Evolutionary conservation across 139 green algal species (phyloP), one percentile per base, ranked within the genome.

Genomic region (Desmodesmus armatus): DNA sequence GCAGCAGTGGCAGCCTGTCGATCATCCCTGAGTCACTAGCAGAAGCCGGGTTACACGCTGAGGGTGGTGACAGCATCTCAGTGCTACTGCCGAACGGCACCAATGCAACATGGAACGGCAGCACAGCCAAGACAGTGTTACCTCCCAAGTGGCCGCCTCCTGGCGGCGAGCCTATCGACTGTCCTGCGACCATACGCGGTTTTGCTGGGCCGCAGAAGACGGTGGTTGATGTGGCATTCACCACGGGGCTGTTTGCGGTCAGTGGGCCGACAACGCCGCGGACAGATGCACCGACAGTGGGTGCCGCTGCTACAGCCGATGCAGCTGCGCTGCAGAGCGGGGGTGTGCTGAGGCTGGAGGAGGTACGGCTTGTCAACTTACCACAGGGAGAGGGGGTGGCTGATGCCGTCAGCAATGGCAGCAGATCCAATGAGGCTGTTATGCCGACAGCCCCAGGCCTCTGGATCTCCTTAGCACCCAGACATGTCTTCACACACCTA

Each of bases 401-500:
- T n/a, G n/a, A n/a, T n/a, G n/a, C n/a, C n/a, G n/a, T n/a, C n/a
- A n/a, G n/a, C n/a, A n/a, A n/a, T n/a, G n/a, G n/a, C n/a, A n/a
- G n/a, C n/a, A n/a, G n/a, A n/a, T n/a, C n/a, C n/a, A n/a, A n/a
- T n/a, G n/a, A n/a, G n/a, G n/a, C n/a, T n/a, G n/a, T n/a, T n/a
- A n/a, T n/a, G n/a, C n/a, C n/a, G n/a, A n/a, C n/a, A n/a, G n/a
- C n/a, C n/a, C n/a, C n/a, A n/a, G n/a, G n/a, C n/a, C n/a, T n/a
- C n/a, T n/a, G n/a, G n/a, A n/a, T n/a, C n/a, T n/a, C n/a, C n/a
- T n/a, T n/a, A n/a, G n/a, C n/a, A n/a, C n/a, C n/a, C n/a, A n/a
- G n/a, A n/a, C n/a, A 63, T 19, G 71, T 44, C 7, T 79, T 29
- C 19, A 66, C 71, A 25, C 71, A 79, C 43, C 43, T 79, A n/a